Base-by-base conservation (phyloP, 805 yeast species). In the Wickerhamia fluorescens region DNA sequence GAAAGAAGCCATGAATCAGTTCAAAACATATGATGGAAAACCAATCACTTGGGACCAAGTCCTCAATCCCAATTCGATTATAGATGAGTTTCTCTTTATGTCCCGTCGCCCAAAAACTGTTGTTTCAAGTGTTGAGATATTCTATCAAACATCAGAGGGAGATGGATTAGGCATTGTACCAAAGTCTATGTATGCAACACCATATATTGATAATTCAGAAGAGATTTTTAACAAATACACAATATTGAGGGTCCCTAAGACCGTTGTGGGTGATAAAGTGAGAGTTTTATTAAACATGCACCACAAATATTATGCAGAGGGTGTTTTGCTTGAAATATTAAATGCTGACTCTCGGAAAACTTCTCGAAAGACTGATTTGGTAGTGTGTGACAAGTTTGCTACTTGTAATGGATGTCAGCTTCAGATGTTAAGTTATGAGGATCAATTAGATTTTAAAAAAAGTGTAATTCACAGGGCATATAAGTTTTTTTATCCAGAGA, bases 371-470 rank as follows among this genome's bases (percentile, higher is more conserved):
- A 50, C 58, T 23, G 20, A 34, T 9, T 40, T 56, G 11, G 40
- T 58, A 3, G 34, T 46, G 4, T 66, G 71, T 34, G 37, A 44
- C 7, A 51, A 60, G 23, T 66, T 66, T 34, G 37, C 50, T 7
- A 37, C 33, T 17, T 66, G 71, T 31, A 40, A 48, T 25, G 71
- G 71, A 2, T 66, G 71, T 36, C 65, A 63, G 28, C 45, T 58
- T 13, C 71, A 66, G 32, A 61, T 60, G 67, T 17, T 64, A 11
- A 33, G 45, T 4, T 58, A 64, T 29, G 56, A 56, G 3, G 48
- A 53, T n/a, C 71, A 66, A 35, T 44, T 64, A 13, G 28, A 34
- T 3, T 49, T 49, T 29, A 66, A 66, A 34, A 42, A 43, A 25
- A 27, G 31, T 5, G 40, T 51, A 2, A 55, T 66, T 12, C 24